Base-by-base conservation (phyloP, 2,329 filamentous ascomycete genomes). In the Leptosphaerulina australis region DNA sequence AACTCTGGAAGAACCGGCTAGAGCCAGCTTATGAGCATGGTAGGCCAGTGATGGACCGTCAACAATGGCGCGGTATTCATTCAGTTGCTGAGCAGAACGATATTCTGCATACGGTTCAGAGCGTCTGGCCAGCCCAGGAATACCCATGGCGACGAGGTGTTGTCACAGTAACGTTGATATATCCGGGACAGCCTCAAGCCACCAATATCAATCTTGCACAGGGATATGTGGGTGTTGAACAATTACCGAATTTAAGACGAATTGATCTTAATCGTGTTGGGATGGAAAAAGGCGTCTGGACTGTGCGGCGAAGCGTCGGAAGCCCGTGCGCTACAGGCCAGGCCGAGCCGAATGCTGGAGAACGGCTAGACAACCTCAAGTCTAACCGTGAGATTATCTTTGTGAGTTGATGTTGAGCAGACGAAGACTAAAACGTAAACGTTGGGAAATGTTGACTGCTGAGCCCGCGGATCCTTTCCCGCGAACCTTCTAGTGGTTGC, bases 31-130 rank as follows among this genome's bases (percentile, higher is more conserved):
- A 53, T 88, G 84, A 30, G 92, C 77, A 68, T 90, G 82, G 68
- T 93, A 88, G 1, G 90, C 88, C 20, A 96, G 75, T 2, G 85
- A 86, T 4, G 91, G 91, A 0, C 91, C 91, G 67, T 96, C 91
- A 47, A 96, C 83, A 34, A 85, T 58, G 17, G 66, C 69, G 3
- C 53, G 47, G 35, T 64, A 67, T 10, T 63, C 66, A 35, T 59
- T 29, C 20, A 70, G 52, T 12, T 66, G 53, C 22, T 60, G 34
- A 17, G 53, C 40, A 8, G 59, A 58, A 47, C 53, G 63, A 18
- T 45, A 59, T 60, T 51, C 61, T 34, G 64, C 60, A 53, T 70
- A 71, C n/a, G 63, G 65, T 39, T 70, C 62, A 17, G 70, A 62
- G 26, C 60, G 58, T 26, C 55, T 47, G 38, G 63, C 62, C n/a